Evolutionary conservation across 2,329 filamentous ascomycete genomes (phyloP).

Genomic region (Cadophora gregata): DNA sequence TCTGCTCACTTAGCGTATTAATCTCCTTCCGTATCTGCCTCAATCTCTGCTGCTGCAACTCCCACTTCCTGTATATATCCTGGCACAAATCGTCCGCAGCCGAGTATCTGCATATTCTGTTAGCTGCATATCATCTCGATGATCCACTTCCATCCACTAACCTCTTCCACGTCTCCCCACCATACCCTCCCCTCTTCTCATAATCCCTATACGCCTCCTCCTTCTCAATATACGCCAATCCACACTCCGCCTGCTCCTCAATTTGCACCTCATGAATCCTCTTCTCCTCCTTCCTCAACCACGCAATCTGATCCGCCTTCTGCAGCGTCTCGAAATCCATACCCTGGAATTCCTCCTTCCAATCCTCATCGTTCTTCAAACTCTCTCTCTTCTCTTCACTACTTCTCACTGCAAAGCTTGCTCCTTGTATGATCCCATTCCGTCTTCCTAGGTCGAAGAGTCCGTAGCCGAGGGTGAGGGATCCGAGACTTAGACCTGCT

Average conservation of each 20-base stretch:
- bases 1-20: slow-evolving; percentile 15
- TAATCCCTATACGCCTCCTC: slow-evolving; percentile 31
- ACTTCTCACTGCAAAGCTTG: slow-evolving; percentile 20
- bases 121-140: not conserved
- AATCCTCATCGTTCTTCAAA: slow-evolving; percentile 35
- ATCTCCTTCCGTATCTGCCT: slow-evolving; percentile 22
- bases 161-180: slow-evolving; percentile 30
- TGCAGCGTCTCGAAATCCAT: slow-evolving; percentile 25
- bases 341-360: slow-evolving; percentile 41
- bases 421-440: slow-evolving; percentile 26
- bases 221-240: slow-evolving; percentile 31
- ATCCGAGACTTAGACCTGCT: slow-evolving; percentile 19
- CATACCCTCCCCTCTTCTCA: slow-evolving; percentile 31
- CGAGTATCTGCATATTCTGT: slow-evolving; percentile 21
- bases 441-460: slow-evolving; percentile 28
- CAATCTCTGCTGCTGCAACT: slow-evolving; percentile 12
- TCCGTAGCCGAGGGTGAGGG: slow-evolving; percentile 20
- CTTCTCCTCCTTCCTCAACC: slow-evolving; percentile 43
- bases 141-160: not conserved
- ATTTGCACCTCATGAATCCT: slow-evolving; percentile 44
- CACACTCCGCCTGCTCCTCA: slow-evolving; percentile 27
- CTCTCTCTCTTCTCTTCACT: slow-evolving; percentile 25
- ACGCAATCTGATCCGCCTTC: slow-evolving; percentile 26
- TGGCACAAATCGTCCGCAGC: slow-evolving; percentile 28
- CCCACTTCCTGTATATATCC: slow-evolving; percentile 26